Percentiles rank a stretch among this genome's conserved stretches.
phyloP scores from a whole-genome alignment of 306 rosid species.

The Acacia melanoxylon region DNA sequence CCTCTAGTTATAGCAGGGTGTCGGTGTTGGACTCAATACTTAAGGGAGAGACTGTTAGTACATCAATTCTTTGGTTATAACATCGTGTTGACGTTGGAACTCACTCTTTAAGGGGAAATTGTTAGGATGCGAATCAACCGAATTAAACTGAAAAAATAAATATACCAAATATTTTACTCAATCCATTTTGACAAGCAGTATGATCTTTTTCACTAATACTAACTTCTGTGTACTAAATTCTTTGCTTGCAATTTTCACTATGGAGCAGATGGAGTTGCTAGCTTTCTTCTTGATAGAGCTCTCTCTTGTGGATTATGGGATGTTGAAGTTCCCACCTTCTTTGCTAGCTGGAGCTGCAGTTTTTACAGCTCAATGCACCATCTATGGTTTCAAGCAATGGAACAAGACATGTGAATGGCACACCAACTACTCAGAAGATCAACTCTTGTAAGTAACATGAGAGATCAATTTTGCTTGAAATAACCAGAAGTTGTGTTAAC shows the following conservation, averaged over 20 bases:
- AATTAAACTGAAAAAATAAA: too few relatives aligned
- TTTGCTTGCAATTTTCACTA: background rate
- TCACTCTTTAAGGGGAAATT: too few relatives aligned
- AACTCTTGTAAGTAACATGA: conserved; percentile 58
- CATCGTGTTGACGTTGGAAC: too few relatives aligned
- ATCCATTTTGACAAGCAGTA: background rate
- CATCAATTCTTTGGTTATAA: too few relatives aligned
- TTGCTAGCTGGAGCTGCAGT: conserved; percentile 82
- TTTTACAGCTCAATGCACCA: conserved; percentile 73
- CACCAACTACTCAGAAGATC: conserved; percentile 77
- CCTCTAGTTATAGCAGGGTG: too few relatives aligned
- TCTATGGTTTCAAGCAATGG: conserved; percentile 69
- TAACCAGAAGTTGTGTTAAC: background rate
- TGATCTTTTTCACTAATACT: background rate
- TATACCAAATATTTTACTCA: background rate
- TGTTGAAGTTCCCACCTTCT: conserved; percentile 83
- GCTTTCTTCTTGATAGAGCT: conserved; percentile 91
- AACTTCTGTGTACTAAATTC: background rate
- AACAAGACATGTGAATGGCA: conserved; percentile 86
- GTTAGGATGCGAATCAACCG: background rate
- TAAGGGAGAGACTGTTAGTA: too few relatives aligned
- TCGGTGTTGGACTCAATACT: too few relatives aligned
- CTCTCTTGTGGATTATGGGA: conserved; percentile 78
- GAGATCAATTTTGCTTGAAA: background rate
- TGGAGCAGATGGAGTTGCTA: conserved; percentile 70